phyloP scores from a whole-genome alignment of 2,329 filamentous ascomycete species.

The Cercospora janseana region DNA sequence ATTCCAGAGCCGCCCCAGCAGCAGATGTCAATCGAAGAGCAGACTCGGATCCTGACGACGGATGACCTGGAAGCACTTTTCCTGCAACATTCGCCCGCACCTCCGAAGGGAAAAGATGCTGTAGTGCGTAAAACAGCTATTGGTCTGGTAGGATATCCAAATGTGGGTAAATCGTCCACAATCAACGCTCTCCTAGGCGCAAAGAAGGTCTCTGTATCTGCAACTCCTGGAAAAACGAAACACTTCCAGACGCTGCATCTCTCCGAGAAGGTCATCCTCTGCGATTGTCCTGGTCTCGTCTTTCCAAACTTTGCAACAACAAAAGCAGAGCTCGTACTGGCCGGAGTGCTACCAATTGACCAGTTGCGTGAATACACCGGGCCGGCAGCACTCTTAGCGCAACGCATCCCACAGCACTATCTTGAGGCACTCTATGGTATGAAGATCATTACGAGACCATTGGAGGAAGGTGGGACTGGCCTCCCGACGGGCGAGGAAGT shows the following conservation, averaged over 20 bases:
- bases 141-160: constrained; percentile 94
- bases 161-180: constrained; percentile 97
- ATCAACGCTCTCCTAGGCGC: constrained; percentile 98
- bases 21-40: constrained; percentile 43
- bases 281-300: constrained; percentile 97
- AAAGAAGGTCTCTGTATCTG: constrained; percentile 97
- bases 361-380: constrained; percentile 91
- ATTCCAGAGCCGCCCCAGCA: constrained; percentile 37
- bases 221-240: constrained; percentile 97
- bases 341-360: constrained; percentile 92
- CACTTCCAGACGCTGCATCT: constrained; percentile 98
- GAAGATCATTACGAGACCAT: constrained; percentile 72
- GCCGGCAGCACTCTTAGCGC: constrained; percentile 76
- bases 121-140: constrained; percentile 73
- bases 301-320: constrained; percentile 97
- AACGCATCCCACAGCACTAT: constrained; percentile 82
- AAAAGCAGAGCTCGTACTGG: constrained; percentile 93
- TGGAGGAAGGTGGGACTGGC: constrained; percentile 92
- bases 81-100: constrained; percentile 67
- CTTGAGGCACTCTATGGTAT: constrained; percentile 93
- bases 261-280: constrained; percentile 82
- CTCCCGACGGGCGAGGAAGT: constrained; percentile 80
- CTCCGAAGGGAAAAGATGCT: constrained; percentile 44
- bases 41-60: constrained; percentile 77
- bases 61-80: constrained; percentile 91